These are phyloP conservation scores for Trichoderma asperellum DNA, from an alignment of 2,329 filamentous ascomycete genomes.

Conservation along the genomic window DNA sequence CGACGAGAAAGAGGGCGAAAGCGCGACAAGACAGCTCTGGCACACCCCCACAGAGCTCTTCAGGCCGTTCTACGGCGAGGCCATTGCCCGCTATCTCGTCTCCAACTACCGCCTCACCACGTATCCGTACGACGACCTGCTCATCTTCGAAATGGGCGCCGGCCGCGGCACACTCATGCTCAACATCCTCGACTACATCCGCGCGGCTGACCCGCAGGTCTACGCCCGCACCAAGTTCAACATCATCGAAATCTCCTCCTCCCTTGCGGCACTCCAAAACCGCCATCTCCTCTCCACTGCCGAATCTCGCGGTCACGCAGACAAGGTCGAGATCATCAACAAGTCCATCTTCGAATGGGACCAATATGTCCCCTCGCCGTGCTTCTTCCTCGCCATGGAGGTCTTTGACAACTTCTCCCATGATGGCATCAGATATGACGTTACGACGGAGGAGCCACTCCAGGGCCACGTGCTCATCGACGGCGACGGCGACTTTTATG, in stretches of 20 bases:
- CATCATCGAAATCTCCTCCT: conserved; percentile 91
- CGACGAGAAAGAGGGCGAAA: conserved; percentile 68
- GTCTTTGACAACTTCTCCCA: conserved; percentile 99
- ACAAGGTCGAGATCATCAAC: conserved; percentile 93
- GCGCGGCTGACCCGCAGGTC: conserved; percentile 83
- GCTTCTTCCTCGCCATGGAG: conserved; percentile 97
- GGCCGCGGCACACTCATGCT: conserved; percentile 97
- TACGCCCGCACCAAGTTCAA: conserved; percentile 93
- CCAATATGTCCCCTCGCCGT: conserved; percentile 83
- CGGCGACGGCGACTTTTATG: conserved; percentile 83
- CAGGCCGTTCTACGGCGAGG: conserved; percentile 93
- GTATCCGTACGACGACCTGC: conserved; percentile 94
- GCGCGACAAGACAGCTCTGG: conserved; percentile 87
- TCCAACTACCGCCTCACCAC: conserved; percentile 93
- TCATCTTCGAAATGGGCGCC: conserved; percentile 98
- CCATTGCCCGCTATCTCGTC: conserved; percentile 93
- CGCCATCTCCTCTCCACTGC: conserved; percentile 69
- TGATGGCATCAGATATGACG: conserved; percentile 90
- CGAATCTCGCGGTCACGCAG: conserved; percentile 72
- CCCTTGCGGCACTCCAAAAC: conserved; percentile 77
- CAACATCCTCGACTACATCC: conserved; percentile 96
- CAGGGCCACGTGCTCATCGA: conserved; percentile 91
- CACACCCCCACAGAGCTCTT: conserved; percentile 98
- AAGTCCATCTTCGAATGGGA: conserved; percentile 94
- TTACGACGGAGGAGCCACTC: conserved; percentile 75